phyloP scores from a whole-genome alignment of 108 stramenopile genomes.

The Nitzschia sp. region DNA sequence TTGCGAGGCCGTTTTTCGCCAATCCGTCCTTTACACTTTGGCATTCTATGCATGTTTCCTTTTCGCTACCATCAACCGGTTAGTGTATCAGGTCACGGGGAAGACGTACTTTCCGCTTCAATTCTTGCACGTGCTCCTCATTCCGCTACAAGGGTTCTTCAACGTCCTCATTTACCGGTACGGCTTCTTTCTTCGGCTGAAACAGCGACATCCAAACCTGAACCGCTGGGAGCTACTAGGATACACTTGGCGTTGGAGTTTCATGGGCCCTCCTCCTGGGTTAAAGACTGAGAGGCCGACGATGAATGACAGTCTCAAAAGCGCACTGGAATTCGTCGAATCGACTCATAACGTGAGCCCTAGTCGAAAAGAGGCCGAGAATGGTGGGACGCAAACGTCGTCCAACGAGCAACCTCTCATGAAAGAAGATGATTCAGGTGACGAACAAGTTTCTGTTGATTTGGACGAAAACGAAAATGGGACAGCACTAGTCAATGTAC shows the following conservation, averaged over 20 bases:
- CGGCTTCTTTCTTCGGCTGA: constrained; percentile 11
- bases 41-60: constrained; percentile 12
- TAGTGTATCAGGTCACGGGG: constrained; percentile 1
- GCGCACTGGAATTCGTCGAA: not conserved
- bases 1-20: constrained; percentile 7
- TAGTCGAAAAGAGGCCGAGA: not conserved
- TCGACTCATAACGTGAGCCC: not conserved
- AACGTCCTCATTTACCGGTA: constrained; percentile 26
- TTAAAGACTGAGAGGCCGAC: not conserved
- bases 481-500: no score
- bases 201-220: constrained; percentile 18
- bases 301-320: not conserved
- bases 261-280: constrained; percentile 15
- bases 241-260: constrained; percentile 17
- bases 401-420: no score
- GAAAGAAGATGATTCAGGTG: no score
- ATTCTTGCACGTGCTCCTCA: constrained; percentile 7
- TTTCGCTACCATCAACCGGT: constrained; percentile 19
- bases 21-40: constrained; percentile 19
- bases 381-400: not conserved
- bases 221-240: not conserved
- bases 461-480: no score
- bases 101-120: constrained; percentile 4
- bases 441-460: no score
- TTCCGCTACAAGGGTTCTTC: constrained; percentile 25